Evolutionary conservation across 2,329 filamentous ascomycete genomes (phyloP), one percentile per base, ranked within the genome.

Genomic region (Lachnellula cervina): DNA sequence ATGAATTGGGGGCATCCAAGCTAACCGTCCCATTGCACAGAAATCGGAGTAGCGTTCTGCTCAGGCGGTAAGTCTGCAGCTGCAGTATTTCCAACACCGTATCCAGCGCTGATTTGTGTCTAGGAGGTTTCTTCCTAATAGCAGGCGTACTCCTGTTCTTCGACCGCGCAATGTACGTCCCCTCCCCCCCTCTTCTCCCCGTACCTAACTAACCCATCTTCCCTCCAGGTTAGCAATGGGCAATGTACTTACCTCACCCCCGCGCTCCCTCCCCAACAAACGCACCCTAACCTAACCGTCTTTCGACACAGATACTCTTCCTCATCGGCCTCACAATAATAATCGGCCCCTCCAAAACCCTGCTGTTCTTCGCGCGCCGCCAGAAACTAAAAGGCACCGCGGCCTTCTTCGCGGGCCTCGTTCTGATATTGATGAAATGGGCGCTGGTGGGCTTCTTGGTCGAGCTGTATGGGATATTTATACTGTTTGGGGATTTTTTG

Each of bases 31-130:
- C 54, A 34, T 53, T 37, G 55, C 62, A 48, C 69, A 97, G 94
- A 99, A 75, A 88, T 97, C 69, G 94, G 94, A 66, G 92, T 97
- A 61, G 90, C 92, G 71, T 99, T 99, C 79, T 97, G 94, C 81
- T 94, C 90, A 70, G 93, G 91, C 69, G 93, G 92, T 96, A 87
- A 66, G 89, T 87, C 73, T 40, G 34, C 28, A 28, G 19, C n/a
- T n/a, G n/a, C n/a, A n/a, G 13, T 1, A 28, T 19, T 13, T 19
- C 32, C 51, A 49, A 58, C 52, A 53, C 50, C 63, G 21, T 51
- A 43, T 40, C 40, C 34, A 44, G 53, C 48, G 45, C 59, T 62
- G 45, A 64, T 54, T 19, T 37, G 19, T 49, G 53, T 58, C n/a
- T 43, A 96, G 93, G 93, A 73, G 90, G 89, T 64, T 87, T 97